Conservation (phyloP, 768 basidiomycete species). For the Hortiboletus campestris region DNA sequence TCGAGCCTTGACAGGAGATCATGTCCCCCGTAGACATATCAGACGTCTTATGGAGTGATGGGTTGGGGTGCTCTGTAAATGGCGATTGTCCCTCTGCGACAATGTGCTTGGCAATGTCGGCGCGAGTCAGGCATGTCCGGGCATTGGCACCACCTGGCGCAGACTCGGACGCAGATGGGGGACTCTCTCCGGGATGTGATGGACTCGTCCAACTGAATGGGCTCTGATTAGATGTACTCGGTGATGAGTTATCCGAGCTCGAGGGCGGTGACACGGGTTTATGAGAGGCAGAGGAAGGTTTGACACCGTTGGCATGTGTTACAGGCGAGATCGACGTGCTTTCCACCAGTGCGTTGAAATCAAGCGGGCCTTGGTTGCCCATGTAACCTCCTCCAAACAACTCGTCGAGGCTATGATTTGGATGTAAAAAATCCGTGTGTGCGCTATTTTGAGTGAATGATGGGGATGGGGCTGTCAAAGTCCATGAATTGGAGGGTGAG, state of each 20-base stretch:
- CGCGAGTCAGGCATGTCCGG: conserved; percentile 37
- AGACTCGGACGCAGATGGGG: conserved; percentile 40
- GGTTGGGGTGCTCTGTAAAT: conserved; percentile 39
- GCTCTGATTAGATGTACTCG: conserved; percentile 26
- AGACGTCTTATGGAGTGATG: conserved; percentile 40
- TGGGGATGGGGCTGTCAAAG: conserved; percentile 13
- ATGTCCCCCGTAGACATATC: conserved; percentile 48
- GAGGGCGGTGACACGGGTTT: conserved; percentile 12
- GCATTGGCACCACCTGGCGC: conserved; percentile 30
- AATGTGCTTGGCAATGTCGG: conserved; percentile 52
- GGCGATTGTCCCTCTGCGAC: conserved; percentile 56
- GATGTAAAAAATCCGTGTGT: conserved; percentile 25
- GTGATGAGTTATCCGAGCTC: conserved; percentile 26
- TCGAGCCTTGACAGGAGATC: conserved; percentile 65
- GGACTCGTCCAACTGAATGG: conserved; percentile 27
- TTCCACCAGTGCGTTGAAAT: conserved; percentile 37
- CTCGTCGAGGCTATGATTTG: conserved; percentile 39
- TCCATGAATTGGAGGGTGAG: conserved; percentile 34
- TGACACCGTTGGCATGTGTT: conserved; percentile 38
- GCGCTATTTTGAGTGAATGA: conserved; percentile 19
- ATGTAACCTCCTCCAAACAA: conserved; percentile 43
- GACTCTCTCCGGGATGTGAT: conserved; percentile 28
- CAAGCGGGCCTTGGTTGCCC: conserved; percentile 30
- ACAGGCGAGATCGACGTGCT: conserved; percentile 41
- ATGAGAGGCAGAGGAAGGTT: conserved; percentile 14